Base-by-base conservation (phyloP, 176 grass and related monocot genomes). In the Triticum dicoccoides region DNA sequence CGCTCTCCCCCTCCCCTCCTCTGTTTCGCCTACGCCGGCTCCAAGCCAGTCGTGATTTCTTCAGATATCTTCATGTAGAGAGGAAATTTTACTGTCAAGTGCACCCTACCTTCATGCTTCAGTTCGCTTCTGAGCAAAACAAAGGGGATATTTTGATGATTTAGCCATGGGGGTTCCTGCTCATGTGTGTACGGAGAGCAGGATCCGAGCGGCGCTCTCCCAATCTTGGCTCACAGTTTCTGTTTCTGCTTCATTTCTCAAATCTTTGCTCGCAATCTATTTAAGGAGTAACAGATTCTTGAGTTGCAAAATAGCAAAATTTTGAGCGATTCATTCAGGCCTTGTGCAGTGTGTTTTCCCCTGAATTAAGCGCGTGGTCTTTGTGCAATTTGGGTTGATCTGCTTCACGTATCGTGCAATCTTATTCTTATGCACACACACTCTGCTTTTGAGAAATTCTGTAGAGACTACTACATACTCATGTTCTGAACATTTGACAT, bases 1-100 rank as follows among this genome's bases (percentile, higher is more conserved):
- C 72, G 4, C 0, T 11, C 13, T 52, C 27, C 8, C 21, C 8
- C 41, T 25, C 13, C 3, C 6, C 11, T 21, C 21, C 54, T 38
- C 20, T 34, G n/a, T 1, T n/a, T 20, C 18, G 14, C 30, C 0
- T 2, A 34, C 30, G 0, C 5, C 0, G 6, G 0, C 14, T n/a
- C 18, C 7, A 21, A 41, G 38, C 38, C 38, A 42, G 9, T 11
- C 51, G 4, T 5, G 1, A n/a, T 20, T 24, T 62, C 61, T 11
- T 62, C 61, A 4, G n/a, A 24, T 23, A 11, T 42, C 34, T 18
- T 54, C 51, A 17, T 18, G 0, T 54, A 54, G 51, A 54, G 14
- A 54, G 13, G 15, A 5, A 18, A 52, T 6, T 52, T 52, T 52
- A 6, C 15, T 32, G 32, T 32, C 2, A 52, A 52, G 14, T 52